Conservation (phyloP, 306 rosid species). For the Hylodesmum podocarpum region DNA sequence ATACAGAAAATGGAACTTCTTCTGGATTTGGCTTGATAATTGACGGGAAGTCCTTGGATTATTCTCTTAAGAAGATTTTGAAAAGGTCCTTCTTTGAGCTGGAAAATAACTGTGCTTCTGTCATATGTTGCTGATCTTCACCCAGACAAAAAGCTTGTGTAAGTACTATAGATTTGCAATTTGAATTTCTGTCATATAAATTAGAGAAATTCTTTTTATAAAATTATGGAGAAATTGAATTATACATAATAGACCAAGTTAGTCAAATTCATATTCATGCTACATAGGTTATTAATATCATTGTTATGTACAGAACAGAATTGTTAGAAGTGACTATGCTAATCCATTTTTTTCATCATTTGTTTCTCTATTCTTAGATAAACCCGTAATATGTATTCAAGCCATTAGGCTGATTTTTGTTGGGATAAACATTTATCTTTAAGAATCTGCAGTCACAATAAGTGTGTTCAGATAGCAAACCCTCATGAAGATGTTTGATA, state of each 20-base stretch:
- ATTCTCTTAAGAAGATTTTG: conserved; percentile 51
- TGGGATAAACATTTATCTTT: not conserved
- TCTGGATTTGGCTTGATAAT: conserved; percentile 64
- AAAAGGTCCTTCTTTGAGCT: conserved; percentile 68
- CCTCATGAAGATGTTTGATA: not conserved
- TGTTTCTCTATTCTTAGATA: not conserved
- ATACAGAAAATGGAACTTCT: conserved; percentile 31
- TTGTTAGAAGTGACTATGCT: not conserved
- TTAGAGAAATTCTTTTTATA: not conserved
- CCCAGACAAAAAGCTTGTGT: conserved; percentile 93
- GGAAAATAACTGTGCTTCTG: conserved; percentile 74
- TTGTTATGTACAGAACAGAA: not conserved
- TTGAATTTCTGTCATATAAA: not conserved
- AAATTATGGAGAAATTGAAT: not conserved
- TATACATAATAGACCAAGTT: not conserved
- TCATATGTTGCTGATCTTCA: conserved; percentile 86
- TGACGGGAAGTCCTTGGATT: conserved; percentile 87
- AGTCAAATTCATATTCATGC: not conserved
- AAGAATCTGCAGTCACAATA: no score
- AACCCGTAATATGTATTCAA: not conserved
- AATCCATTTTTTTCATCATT: not conserved
- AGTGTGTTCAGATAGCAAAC: no score
- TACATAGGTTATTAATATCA: not conserved
- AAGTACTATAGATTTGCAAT: conserved; percentile 36
- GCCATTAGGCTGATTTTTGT: not conserved